Base-by-base conservation (phyloP, 2,329 filamentous ascomycete genomes). In the Stemphylium vesicarium region DNA sequence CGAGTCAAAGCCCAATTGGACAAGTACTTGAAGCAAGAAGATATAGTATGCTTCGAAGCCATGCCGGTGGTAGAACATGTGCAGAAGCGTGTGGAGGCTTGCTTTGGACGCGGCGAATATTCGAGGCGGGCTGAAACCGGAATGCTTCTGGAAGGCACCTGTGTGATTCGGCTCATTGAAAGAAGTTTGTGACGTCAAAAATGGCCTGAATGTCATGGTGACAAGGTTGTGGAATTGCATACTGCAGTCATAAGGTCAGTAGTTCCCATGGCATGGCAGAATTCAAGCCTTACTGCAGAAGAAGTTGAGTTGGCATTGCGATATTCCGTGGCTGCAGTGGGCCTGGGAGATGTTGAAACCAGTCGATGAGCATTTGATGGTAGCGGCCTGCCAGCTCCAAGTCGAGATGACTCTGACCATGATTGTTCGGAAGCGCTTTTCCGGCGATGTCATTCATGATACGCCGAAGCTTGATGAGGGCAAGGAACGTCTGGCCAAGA, bases 141-240 rank as follows among this genome's bases (percentile, higher is more conserved):
- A 11, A 22, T 40, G 31, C 11, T 29, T 22, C 24, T 42, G 33
- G 15, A 50, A 44, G 6, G 40, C 29, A 10, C 12, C 35, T 8
- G 20, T 40, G n/a, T 39, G n/a, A 31, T 40, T 31, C 12, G 16
- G 33, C 16, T 6, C 10, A 29, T 50, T 36, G 13, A 39, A 38
- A 4, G 38, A 31, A 3, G 16, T 41, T 16, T 50, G 44, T 7
- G 18, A 11, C 33, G 36, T 13, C 24, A 50, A n/a, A 35, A 54
- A 49, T 3, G 43, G 40, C 9, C 16, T 39, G 16, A 55, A 55
- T 4, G 46, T 45, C 52, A 54, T 54, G 4, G 43, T 42, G 18
- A 54, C 38, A n/a, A 53, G 35, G 26, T 53, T 53, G 33, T 51
- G 53, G 18, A 31, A 56, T 26, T 51, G 42, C 47, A 46, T 56